Conservation (phyloP, 352 stramenopile species). For the Pythium vanterpoolii region DNA sequence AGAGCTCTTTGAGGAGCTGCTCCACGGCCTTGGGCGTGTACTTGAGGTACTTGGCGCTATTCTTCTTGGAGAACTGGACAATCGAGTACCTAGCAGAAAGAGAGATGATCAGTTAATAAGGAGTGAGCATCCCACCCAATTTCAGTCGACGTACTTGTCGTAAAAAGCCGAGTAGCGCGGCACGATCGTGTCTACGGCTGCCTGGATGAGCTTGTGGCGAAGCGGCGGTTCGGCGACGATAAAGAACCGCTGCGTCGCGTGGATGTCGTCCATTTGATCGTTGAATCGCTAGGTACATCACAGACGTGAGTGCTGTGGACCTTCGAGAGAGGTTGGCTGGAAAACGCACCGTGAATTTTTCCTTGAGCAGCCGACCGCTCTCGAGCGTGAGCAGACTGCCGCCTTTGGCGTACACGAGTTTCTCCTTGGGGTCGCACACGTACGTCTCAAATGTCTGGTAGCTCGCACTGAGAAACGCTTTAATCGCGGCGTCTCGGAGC, state of each 20-base stretch:
- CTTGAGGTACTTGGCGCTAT: constrained; percentile 87
- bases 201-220: constrained; percentile 80
- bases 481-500: constrained; percentile 82
- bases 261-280: constrained; percentile 61
- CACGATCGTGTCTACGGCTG: constrained; percentile 82
- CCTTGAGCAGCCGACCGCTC: constrained; percentile 89
- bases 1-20: constrained; percentile 81
- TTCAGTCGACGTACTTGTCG: constrained; percentile 57
- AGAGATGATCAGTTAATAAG: not conserved
- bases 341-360: constrained; percentile 80
- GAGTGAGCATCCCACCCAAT: not conserved
- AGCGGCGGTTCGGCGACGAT: constrained; percentile 86
- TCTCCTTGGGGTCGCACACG: constrained; percentile 76
- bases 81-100: constrained; percentile 66
- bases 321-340: not conserved
- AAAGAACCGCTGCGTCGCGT: constrained; percentile 64
- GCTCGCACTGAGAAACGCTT: constrained; percentile 80
- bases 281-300: constrained; percentile 59
- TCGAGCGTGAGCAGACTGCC: constrained; percentile 86
- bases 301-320: too few relatives aligned
- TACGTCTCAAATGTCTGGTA: constrained; percentile 61
- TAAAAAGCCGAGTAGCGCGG: constrained; percentile 90
- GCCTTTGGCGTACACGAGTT: constrained; percentile 84
- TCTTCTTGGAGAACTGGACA: constrained; percentile 92
- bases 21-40: constrained; percentile 84